Evolutionary conservation across 495 filamentous ascomycete species (phyloP), one percentile per base, ranked within the genome.

Genomic region (Cercophora newfieldiana): DNA sequence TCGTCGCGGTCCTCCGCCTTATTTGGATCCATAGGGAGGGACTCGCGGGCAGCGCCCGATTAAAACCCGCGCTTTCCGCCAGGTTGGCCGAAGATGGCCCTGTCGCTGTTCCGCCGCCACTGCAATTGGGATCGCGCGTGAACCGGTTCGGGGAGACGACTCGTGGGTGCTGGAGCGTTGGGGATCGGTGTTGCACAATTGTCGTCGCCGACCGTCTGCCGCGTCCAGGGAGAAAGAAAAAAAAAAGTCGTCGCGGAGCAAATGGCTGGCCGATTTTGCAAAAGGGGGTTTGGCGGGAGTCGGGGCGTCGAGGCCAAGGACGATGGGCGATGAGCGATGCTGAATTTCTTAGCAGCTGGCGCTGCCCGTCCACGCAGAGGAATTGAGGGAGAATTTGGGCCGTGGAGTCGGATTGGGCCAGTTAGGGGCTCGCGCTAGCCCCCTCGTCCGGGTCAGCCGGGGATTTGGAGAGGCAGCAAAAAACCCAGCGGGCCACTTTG

Each of bases 1-100:
- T 69, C 74, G 56, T 50, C 71, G 50, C 33, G 37, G 19, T 84
- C 81, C 61, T 82, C 87, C 65, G 74, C 80, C 60, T 78, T 74
- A 61, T 75, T 72, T 53, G 78, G 72, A 49, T 77, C 72, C 82
- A 85, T 84, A 37, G 69, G 76, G 69, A 66, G 71, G 63, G 71
- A 72, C 69, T 78, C 68, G 75, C 80, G 80, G 82, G 82, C 81
- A 77, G 68, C 70, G 81, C 82, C 82, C 82, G 81, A 78, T 81
- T 75, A 77, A n/a, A n/a, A 63, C 77, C 75, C 75, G 66, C 69
- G 72, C 68, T 72, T 68, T 74, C 71, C 78, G 77, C 80, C 81
- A 82, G 80, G 74, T 69, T 72, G 74, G 74, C 73, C 80, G 68
- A 62, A 55, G 30, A 63, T 69, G 78, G 71, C 78, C 73, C 62